phyloP scores from a whole-genome alignment of 192 early-diverging fungal species.

The Podochytrium sp. region DNA sequence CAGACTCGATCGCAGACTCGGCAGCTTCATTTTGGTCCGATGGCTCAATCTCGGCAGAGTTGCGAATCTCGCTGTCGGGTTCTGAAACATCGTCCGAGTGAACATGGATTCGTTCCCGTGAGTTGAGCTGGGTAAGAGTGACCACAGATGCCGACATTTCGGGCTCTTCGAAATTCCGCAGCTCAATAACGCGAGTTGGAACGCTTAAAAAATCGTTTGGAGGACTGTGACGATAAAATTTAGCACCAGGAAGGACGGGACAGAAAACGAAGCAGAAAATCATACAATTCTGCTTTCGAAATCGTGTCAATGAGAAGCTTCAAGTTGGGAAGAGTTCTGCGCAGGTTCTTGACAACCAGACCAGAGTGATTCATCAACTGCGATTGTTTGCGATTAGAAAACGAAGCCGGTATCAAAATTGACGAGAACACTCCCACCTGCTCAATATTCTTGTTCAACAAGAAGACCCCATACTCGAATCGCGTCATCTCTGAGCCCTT shows the following conservation, averaged over 20 bases:
- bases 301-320: slow-evolving; percentile 57
- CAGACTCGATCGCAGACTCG: too few relatives aligned
- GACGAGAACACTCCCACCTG: slow-evolving; percentile 55
- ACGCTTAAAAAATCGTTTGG: too few relatives aligned
- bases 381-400: neutral
- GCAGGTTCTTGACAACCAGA: slow-evolving; percentile 66
- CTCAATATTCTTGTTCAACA: slow-evolving; percentile 86
- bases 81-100: too few relatives aligned
- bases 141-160: neutral
- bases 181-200: neutral
- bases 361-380: slow-evolving; percentile 74
- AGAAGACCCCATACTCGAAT: slow-evolving; percentile 84
- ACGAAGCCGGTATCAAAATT: neutral
- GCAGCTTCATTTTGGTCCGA: too few relatives aligned
- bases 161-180: neutral
- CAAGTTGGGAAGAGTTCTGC: slow-evolving; percentile 74
- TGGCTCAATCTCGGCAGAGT: too few relatives aligned
- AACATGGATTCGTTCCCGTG: too few relatives aligned
- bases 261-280: neutral
- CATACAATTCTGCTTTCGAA: slow-evolving; percentile 17
- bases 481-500: slow-evolving; percentile 69
- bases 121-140: neutral
- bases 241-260: neutral
- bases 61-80: too few relatives aligned
- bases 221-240: too few relatives aligned